Conservation (phyloP, 768 basidiomycete genomes). For the Tephrocybe sp. region DNA sequence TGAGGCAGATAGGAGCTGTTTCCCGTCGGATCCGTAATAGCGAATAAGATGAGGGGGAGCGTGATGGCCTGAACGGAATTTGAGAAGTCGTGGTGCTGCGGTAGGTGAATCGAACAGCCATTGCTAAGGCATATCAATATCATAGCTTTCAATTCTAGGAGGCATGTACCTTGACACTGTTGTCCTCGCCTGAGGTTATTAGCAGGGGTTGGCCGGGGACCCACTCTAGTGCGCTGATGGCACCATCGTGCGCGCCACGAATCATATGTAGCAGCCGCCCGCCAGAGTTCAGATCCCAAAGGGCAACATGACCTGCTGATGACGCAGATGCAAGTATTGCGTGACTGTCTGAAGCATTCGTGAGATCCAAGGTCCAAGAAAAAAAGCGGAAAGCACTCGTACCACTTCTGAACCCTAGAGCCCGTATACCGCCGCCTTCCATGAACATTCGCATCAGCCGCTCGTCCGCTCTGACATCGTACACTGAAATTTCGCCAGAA, state of each 20-base stretch:
- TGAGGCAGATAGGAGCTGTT: conserved; percentile 87
- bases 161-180: conserved; percentile 81
- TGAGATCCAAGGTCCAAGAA: too few species aligned
- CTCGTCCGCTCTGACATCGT: conserved; percentile 91
- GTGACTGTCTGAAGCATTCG: conserved; percentile 63
- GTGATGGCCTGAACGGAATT: conserved; percentile 91
- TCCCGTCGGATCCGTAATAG: conserved; percentile 97
- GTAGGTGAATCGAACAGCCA: conserved; percentile 96
- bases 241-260: conserved; percentile 86
- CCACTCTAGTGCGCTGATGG: conserved; percentile 85
- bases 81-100: conserved; percentile 81
- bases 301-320: conserved; percentile 81
- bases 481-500: conserved; percentile 84
- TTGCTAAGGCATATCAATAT: conserved; percentile 58
- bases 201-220: conserved; percentile 90
- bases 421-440: conserved; percentile 79
- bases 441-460: conserved; percentile 86
- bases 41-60: conserved; percentile 88
- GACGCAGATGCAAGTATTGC: conserved; percentile 88
- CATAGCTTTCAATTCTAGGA: neutral
- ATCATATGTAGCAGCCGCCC: conserved; percentile 84
- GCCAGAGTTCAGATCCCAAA: conserved; percentile 89
- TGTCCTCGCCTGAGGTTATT: conserved; percentile 89
- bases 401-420: conserved; percentile 88
- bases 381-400: conserved; percentile 5